phyloP scores from a whole-genome alignment of 169 alveolate species.

The Babesia caballi region DNA sequence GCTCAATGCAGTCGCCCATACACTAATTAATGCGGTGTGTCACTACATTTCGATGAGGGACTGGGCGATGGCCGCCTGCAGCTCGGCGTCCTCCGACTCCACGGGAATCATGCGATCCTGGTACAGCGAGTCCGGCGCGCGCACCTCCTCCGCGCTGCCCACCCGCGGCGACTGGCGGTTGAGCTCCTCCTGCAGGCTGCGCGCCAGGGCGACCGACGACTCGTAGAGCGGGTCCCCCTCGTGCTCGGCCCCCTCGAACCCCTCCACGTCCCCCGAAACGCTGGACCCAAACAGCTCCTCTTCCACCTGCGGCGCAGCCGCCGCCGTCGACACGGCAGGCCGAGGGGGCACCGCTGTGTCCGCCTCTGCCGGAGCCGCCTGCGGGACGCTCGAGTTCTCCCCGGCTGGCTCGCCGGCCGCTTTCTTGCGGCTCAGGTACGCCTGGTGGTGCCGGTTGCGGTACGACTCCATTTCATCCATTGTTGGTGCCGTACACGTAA shows the following conservation, averaged over 20 bases:
- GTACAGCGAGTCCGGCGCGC: conserved; percentile 48
- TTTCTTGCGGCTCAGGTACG: conserved; percentile 39
- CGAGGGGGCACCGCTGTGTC: not conserved
- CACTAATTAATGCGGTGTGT: not conserved
- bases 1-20: not conserved
- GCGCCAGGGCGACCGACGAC: conserved; percentile 59
- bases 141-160: conserved; percentile 27
- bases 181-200: conserved; percentile 61
- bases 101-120: conserved; percentile 36
- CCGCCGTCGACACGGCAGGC: not conserved
- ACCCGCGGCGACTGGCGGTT: not conserved
- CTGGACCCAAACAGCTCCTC: not conserved
- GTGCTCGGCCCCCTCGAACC: not conserved
- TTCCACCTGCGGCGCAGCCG: not conserved
- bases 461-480: conserved; percentile 52
- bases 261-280: not conserved
- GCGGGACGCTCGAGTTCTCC: not conserved
- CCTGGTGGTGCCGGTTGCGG: conserved; percentile 60
- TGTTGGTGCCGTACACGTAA: conserved; percentile 16
- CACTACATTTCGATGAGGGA: conserved; percentile 60
- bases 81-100: conserved; percentile 45
- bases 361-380: not conserved
- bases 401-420: not conserved
- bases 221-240: conserved; percentile 50
- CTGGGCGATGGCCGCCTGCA: conserved; percentile 66